These are phyloP conservation scores for Pythium coloratum DNA, from an alignment of 352 stramenopile genomes.

Conservation along the genomic window DNA sequence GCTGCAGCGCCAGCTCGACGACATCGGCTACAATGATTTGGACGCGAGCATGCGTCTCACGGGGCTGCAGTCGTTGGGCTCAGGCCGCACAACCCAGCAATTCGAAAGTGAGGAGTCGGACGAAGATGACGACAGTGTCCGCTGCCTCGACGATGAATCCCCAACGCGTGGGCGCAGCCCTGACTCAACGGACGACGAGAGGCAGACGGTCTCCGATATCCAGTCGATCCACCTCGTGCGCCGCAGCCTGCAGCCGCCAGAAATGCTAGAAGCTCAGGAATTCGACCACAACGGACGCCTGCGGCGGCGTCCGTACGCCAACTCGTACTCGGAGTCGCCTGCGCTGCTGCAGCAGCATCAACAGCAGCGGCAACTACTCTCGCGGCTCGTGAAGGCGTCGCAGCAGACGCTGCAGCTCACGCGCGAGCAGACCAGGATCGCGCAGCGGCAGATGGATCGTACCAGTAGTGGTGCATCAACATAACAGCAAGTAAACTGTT, in stretches of 20 bases:
- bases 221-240: constrained; percentile 23
- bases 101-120: background rate
- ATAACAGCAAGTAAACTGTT: background rate
- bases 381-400: constrained; percentile 39
- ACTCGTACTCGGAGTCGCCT: constrained; percentile 29
- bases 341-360: background rate
- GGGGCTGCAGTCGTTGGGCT: constrained; percentile 20
- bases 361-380: constrained; percentile 38
- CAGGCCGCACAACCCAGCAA: constrained; percentile 3
- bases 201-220: constrained; percentile 18
- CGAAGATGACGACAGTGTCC: background rate
- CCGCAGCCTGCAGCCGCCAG: constrained; percentile 22
- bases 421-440: constrained; percentile 37
- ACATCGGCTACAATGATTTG: constrained; percentile 9
- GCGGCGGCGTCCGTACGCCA: constrained; percentile 11
- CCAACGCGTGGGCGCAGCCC: no score
- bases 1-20: constrained; percentile 21
- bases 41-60: constrained; percentile 16
- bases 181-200: no score
- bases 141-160: background rate
- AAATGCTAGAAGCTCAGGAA: constrained; percentile 30
- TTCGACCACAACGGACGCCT: constrained; percentile 29
- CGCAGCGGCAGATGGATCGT: constrained; percentile 13
- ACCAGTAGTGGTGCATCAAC: background rate
- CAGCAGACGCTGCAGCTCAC: constrained; percentile 45